Base-by-base conservation (phyloP, 163 green algal genomes). In the Scenedesmus sp. region DNA sequence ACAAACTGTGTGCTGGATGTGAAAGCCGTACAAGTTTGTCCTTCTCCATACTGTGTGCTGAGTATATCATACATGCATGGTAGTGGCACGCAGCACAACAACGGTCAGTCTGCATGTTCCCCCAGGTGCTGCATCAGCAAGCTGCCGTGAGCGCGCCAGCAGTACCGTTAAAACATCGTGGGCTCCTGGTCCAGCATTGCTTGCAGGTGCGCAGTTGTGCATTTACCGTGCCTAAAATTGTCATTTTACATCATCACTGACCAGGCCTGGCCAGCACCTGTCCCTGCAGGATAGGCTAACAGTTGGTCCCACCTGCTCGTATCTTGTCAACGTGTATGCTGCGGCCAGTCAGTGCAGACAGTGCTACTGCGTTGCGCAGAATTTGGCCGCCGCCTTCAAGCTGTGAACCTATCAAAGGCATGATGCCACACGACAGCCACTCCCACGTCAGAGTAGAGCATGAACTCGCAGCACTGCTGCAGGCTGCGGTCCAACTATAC, bases 331-430 rank as follows among this genome's bases (percentile, higher is more conserved):
- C 91, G 0, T 91, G 55, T 20, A 98, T 76, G 1, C 90, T 54
- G 12, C 4, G 46, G 26, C 91, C 52, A 10, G 83, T 95, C 59
- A 98, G 96, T 59, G 95, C 96, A 3, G 94, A 57, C 46, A 99
- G 92, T 1, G 96, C 96, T 4, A 93, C 92, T 1, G 96, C 88
- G 74, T 97, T 97, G 74, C 97, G 93, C 81, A 99, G 94, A 57
- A 99, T 98, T 88, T 99, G 97, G 0, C 97, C 97, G 4, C 96
- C 97, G 18, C 97, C 97, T 84, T 99, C 97, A 52, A 98, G 94
- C 83, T 96, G 94, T 18, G 92, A 94, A 4, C 94, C 94, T 92
- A 23, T 46, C 34, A 46, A 46, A 46, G 34, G 34, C 34, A 46
- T 46, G 34, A 46, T 46, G 34, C 34, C 34, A 46, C 34, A 46